Percentiles rank a stretch among this genome's conserved stretches.
These are phyloP conservation scores for Mycosphaerella arachidis DNA, from an alignment of 2,329 filamentous ascomycete genomes.

Conservation along the genomic window DNA sequence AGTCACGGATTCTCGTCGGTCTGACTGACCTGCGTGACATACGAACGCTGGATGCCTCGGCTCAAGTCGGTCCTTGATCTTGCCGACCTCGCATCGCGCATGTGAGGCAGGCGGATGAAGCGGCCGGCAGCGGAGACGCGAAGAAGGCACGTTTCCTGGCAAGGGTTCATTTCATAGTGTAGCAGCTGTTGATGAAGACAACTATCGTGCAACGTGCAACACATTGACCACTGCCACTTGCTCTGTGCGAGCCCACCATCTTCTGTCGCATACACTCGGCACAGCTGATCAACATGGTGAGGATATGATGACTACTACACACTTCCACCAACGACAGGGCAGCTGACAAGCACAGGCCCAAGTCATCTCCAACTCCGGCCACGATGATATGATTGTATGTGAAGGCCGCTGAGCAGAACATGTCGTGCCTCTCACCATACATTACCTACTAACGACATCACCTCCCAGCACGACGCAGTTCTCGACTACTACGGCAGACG, in stretches of 20 bases:
- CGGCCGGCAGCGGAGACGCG: background rate
- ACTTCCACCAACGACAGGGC: slow-evolving; percentile 2
- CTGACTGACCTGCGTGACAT: no score
- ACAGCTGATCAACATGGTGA: background rate
- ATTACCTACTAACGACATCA: background rate
- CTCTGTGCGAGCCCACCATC: background rate
- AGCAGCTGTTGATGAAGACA: background rate
- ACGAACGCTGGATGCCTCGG: background rate
- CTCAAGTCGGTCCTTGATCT: background rate
- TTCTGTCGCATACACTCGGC: background rate
- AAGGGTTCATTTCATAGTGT: background rate
- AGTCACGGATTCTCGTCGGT: background rate
- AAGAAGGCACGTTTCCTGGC: background rate
- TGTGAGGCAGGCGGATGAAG: background rate
- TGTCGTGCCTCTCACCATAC: background rate
- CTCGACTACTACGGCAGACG: slow-evolving; percentile 97
- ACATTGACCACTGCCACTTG: background rate
- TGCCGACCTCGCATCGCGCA: background rate
- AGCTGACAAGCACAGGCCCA: slow-evolving; percentile 53
- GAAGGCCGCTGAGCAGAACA: background rate
- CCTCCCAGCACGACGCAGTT: slow-evolving; percentile 82
- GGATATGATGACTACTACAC: background rate
- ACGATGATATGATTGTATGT: slow-evolving; percentile 99
- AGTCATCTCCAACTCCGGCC: slow-evolving; percentile 77
- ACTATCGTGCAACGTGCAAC: background rate